Base-by-base conservation (phyloP, 768 basidiomycete genomes). In the Tulasnella sp. region DNA sequence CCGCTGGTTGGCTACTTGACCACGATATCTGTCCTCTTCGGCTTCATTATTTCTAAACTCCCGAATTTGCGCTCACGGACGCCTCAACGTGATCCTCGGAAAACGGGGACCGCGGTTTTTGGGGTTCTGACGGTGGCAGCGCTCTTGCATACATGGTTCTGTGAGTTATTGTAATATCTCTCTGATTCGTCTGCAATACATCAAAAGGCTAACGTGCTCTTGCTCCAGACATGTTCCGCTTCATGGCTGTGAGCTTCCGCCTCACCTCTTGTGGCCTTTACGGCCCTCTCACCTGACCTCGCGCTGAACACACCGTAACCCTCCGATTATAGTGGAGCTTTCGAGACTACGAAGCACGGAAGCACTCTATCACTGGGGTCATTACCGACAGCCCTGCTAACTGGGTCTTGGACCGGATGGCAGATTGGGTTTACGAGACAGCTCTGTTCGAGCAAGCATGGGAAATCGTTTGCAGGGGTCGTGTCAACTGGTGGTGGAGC, bases 401-500 rank as follows among this genome's bases (percentile, higher is more conserved):
- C 45, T 48, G 10, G 19, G n/a, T 48, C 45, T 48, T n/a, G n/a
- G n/a, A n/a, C 9, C 73, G 77, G n/a, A 51, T 83, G 21, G 72
- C 77, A 3, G 67, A 68, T 8, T 85, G 84, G 84, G 74, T 85
- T 1, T 52, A 70, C 17, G 58, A 78, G 21, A 83, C 83, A 0
- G 71, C 72, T 0, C 72, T 85, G 0, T 85, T 86, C 63, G 78
- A 83, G 66, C 77, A 85, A 68, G 82, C 83, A 1, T 77, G 76
- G 76, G 54, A 61, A 1, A 64, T 67, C 52, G 76, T 79, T 13
- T 80, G 77, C 65, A 72, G 68, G 21, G 74, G 75, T 29, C 69
- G 73, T 0, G 60, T 75, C 45, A 79, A 78, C 50, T 85, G 83
- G 83, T 85, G 83, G 84, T 84, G 83, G 81, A 80, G 79, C 63